Conservation (phyloP, 2,329 filamentous ascomycete species). For the Proliferodiscus dingleyae region DNA sequence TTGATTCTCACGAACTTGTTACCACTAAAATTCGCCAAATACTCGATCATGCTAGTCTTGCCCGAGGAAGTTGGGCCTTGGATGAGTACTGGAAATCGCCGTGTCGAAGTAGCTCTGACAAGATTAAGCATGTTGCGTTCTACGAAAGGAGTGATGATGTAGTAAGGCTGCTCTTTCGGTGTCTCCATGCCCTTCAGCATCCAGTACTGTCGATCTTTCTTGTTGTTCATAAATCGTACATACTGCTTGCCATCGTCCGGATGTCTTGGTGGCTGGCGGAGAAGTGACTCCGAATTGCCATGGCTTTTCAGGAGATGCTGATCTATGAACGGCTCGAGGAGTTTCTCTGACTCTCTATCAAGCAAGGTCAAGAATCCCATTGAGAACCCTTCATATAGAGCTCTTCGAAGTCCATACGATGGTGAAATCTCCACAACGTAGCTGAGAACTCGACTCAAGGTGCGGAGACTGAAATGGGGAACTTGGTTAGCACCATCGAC, state of each 20-base stretch:
- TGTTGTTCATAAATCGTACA: slow-evolving; percentile 68
- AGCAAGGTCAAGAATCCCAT: slow-evolving; percentile 97
- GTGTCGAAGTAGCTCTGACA: slow-evolving; percentile 86
- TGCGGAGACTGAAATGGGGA: slow-evolving; percentile 94
- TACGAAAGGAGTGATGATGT: slow-evolving; percentile 95
- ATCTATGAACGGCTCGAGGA: slow-evolving; percentile 74
- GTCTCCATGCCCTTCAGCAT: slow-evolving; percentile 68
- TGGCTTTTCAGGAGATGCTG: slow-evolving; percentile 72
- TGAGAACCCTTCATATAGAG: slow-evolving; percentile 90
- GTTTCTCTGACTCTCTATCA: slow-evolving; percentile 72
- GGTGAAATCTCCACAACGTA: slow-evolving; percentile 84
- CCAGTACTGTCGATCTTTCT: slow-evolving; percentile 75
- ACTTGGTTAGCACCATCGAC: slow-evolving; percentile 95
- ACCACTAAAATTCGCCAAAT: slow-evolving; percentile 91
- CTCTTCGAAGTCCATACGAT: slow-evolving; percentile 77
- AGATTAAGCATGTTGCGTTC: slow-evolving; percentile 92
- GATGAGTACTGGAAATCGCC: slow-evolving; percentile 87
- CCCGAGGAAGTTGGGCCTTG: slow-evolving; percentile 96
- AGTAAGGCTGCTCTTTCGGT: slow-evolving; percentile 72
- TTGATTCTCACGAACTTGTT: slow-evolving; percentile 99
- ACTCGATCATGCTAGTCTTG: slow-evolving; percentile 99
- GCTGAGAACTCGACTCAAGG: slow-evolving; percentile 80
- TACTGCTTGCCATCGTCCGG: slow-evolving; percentile 74
- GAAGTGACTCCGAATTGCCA: slow-evolving; percentile 63
- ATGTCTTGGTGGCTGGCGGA: slow-evolving; percentile 72